Base-by-base conservation (phyloP, 208 protist genomes). In the Borovskyia barvae region DNA sequence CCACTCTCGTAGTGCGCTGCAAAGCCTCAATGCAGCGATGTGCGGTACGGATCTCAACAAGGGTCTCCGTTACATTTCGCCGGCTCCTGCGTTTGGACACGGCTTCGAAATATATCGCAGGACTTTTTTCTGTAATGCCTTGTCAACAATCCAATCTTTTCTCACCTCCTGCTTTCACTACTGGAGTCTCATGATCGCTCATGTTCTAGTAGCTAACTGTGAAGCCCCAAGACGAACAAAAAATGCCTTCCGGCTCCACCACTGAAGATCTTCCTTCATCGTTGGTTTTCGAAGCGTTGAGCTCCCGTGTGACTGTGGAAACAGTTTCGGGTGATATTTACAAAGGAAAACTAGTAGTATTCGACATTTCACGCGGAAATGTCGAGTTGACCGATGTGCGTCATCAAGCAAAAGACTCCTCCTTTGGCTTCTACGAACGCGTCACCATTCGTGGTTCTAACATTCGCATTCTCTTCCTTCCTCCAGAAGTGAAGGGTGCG, bases 341-440 rank as follows among this genome's bases (percentile, higher is more conserved):
- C 41, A 75, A 41, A 42, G 85, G 85, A 4, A 89, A 75, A 28
- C 61, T 92, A 19, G 48, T 26, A 7, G 24, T 33, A 7, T 57
- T 82, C 24, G 85, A 92, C 32, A 40, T 56, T 2, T 20, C 42
- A 12, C 51, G 47, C 29, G 82, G 85, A 2, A 87, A 92, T 60
- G 51, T 87, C 39, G 82, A 89, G 48, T 56, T 92, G 2, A 64
- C 30, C 14, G 74, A 89, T 45, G 85, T 85, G 8, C 49, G 66
- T 0, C 69, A 72, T 45, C 79, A 80, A 42, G 62, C 68, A 3
- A 71, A 66, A 51, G 79, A 87, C 48, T 87, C 82, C 1, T 84
- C 72, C 15, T 72, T 75, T 35, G 65, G 69, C 36, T 72, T 92
- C 35, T 55, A 67, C 15, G 80, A 87, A 40, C 60, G 85, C 2